These are phyloP conservation scores for Clarireedia paspali DNA, from an alignment of 2,329 filamentous ascomycete genomes.

Conservation along the genomic window DNA sequence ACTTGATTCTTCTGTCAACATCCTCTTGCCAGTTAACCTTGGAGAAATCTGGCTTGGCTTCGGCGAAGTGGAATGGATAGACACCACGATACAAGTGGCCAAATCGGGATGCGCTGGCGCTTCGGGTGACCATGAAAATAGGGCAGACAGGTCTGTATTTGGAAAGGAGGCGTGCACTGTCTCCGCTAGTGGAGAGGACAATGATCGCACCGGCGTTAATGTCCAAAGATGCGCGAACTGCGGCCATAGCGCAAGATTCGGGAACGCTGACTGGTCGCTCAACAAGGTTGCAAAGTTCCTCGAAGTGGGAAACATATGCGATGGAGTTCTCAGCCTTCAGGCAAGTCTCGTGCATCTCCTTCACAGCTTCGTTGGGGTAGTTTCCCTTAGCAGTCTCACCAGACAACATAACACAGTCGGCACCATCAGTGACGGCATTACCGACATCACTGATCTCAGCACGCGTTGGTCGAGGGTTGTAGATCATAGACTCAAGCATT, in stretches of 20 bases:
- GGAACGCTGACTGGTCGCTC: slow-evolving; percentile 78
- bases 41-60: slow-evolving; percentile 90
- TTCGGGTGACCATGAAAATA: slow-evolving; percentile 98
- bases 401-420: slow-evolving; percentile 99
- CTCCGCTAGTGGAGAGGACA: slow-evolving; percentile 90
- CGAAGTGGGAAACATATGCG: slow-evolving; percentile 92
- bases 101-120: slow-evolving; percentile 75
- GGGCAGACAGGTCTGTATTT: slow-evolving; percentile 99
- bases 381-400: slow-evolving; percentile 97
- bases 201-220: slow-evolving; percentile 95
- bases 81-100: slow-evolving; percentile 95
- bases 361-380: slow-evolving; percentile 87
- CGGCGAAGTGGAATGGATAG: slow-evolving; percentile 92
- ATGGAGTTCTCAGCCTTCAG: slow-evolving; percentile 95
- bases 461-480: slow-evolving; percentile 96
- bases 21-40: slow-evolving; percentile 97
- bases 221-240: slow-evolving; percentile 90
- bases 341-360: slow-evolving; percentile 98
- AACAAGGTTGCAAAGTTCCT: slow-evolving; percentile 81
- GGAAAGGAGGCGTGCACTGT: slow-evolving; percentile 88
- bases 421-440: slow-evolving; percentile 94
- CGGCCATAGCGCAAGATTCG: slow-evolving; percentile 95
- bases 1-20: slow-evolving; percentile 94
- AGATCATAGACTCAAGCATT: slow-evolving; percentile 99
- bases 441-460: slow-evolving; percentile 98